Conservation (phyloP, 768 basidiomycete species). For the Daedaleopsis nitida region DNA sequence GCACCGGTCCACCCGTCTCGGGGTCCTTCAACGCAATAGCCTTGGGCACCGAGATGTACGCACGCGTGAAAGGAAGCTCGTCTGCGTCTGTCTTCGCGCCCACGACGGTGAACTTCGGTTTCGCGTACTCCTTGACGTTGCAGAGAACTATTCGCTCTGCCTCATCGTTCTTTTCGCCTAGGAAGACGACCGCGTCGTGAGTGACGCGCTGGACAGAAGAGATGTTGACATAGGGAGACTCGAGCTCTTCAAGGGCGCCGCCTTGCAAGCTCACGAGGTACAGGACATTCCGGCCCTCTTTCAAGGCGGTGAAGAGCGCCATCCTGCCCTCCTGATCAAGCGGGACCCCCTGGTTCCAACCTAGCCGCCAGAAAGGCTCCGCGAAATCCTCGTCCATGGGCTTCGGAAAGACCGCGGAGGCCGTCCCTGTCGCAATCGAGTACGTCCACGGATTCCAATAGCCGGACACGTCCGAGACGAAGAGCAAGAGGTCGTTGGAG, state of each 20-base stretch:
- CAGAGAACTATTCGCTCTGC: conserved; percentile 40
- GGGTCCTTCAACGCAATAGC: conserved; percentile 46
- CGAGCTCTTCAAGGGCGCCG: conserved; percentile 34
- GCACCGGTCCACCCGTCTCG: conserved; percentile 43
- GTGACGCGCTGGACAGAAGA: conserved; percentile 39
- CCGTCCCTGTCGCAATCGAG: conserved; percentile 35
- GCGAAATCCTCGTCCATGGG: conserved; percentile 59
- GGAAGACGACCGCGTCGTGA: conserved; percentile 41
- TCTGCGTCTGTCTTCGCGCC: conserved; percentile 28
- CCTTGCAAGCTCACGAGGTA: conserved; percentile 34
- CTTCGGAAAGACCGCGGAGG: conserved; percentile 41
- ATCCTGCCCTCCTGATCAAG: conserved; percentile 37
- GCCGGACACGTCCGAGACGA: conserved; percentile 65
- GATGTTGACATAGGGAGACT: conserved; percentile 46
- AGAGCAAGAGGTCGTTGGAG: conserved; percentile 55
- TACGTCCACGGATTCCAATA: conserved; percentile 71
- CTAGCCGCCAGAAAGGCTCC: conserved; percentile 56
- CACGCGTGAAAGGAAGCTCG: conserved; percentile 26
- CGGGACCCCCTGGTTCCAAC: conserved; percentile 48
- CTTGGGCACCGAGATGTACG: conserved; percentile 49
- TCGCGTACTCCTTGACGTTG: conserved; percentile 27
- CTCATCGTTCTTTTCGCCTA: conserved; percentile 44
- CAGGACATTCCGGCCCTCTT: conserved; percentile 36
- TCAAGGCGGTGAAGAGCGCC: conserved; percentile 35
- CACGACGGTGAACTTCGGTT: conserved; percentile 27